phyloP scores from a whole-genome alignment of 2,329 filamentous ascomycete genomes.

The Zasmidium citrigriseum region DNA sequence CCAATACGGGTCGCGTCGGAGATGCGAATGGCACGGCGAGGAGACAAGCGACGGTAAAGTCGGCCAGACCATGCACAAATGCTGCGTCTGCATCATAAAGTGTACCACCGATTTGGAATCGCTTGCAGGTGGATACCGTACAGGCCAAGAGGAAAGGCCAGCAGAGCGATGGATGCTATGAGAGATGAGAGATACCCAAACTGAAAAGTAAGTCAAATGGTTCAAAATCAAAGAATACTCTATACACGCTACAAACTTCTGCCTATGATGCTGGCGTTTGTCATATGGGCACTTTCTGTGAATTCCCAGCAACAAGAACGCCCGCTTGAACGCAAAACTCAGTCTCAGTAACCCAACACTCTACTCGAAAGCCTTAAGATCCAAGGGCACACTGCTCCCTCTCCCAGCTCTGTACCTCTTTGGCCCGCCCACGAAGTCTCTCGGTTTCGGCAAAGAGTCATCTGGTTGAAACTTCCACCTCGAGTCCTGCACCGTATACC shows the following conservation, averaged over 20 bases:
- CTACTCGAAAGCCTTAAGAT: conserved; percentile 64
- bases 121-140: no score
- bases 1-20: not conserved
- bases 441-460: conserved; percentile 76
- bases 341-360: not conserved
- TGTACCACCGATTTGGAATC: no score
- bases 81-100: no score
- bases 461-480: conserved; percentile 89
- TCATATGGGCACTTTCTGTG: not conserved
- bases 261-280: not conserved
- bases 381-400: conserved; percentile 89
- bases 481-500: conserved; percentile 54
- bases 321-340: conserved; percentile 8
- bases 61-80: no score
- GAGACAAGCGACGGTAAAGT: no score
- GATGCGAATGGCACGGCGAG: no score
- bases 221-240: not conserved
- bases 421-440: conserved; percentile 72
- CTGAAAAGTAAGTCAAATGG: not conserved
- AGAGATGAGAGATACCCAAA: not conserved
- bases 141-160: not conserved
- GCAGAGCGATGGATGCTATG: no score
- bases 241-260: not conserved
- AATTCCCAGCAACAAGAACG: not conserved
- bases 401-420: conserved; percentile 87